Conservation (phyloP, 1,284 basidiomycete genomes). For the Leccinum colubrinum region DNA sequence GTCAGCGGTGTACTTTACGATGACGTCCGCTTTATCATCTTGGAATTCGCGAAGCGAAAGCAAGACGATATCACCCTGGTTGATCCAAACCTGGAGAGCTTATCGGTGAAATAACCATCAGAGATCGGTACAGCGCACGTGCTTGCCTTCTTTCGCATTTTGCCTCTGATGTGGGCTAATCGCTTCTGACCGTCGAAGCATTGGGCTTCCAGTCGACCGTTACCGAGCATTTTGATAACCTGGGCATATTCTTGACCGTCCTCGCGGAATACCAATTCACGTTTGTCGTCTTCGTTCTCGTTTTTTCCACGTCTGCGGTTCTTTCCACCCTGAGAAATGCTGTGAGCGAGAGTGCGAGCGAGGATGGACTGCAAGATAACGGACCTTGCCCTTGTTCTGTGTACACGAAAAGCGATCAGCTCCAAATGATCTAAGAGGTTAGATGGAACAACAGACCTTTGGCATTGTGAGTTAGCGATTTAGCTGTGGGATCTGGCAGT, state of each 20-base stretch:
- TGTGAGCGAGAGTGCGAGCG: constrained; percentile 8
- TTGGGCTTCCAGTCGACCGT: constrained; percentile 94
- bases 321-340: constrained; percentile 83
- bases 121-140: not conserved
- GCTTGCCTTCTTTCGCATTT: constrained; percentile 97
- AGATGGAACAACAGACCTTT: constrained; percentile 14
- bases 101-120: constrained; percentile 1
- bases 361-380: constrained; percentile 14
- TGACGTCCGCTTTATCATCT: constrained; percentile 99
- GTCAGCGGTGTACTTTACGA: constrained; percentile 98
- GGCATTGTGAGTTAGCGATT: constrained; percentile 19
- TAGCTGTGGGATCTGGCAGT: not conserved
- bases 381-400: constrained; percentile 83
- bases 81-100: constrained; percentile 92
- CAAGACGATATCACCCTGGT: constrained; percentile 96
- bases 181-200: constrained; percentile 99
- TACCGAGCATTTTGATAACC: constrained; percentile 98
- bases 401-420: constrained; percentile 13
- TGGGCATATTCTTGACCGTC: constrained; percentile 99
- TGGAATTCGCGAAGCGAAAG: constrained; percentile 98
- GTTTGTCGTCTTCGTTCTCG: constrained; percentile 98
- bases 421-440: not conserved
- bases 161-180: constrained; percentile 96
- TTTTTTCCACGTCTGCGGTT: constrained; percentile 99
- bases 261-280: constrained; percentile 98